Conservation (phyloP, 1,284 basidiomycete genomes). For the Ustilago nuda region DNA sequence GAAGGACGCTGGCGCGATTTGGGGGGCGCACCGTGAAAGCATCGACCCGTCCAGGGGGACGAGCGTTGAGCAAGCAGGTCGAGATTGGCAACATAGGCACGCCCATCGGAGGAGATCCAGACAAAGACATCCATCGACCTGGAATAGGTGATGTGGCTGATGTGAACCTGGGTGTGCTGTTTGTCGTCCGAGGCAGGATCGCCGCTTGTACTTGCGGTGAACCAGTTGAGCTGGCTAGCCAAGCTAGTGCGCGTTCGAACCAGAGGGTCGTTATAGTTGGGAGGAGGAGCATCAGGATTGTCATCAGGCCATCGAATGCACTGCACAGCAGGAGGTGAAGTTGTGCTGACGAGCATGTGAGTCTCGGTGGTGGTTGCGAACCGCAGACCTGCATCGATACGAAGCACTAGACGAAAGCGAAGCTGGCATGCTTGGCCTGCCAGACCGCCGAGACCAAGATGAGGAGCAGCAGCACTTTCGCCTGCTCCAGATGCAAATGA, state of each 20-base stretch:
- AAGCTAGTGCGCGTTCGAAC: slow-evolving; percentile 55
- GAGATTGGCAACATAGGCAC: slow-evolving; percentile 54
- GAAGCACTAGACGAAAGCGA: slow-evolving; percentile 57
- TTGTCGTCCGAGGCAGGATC: neutral
- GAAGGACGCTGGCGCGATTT: slow-evolving; percentile 28
- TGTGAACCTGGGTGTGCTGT: slow-evolving; percentile 19
- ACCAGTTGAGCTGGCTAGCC: slow-evolving; percentile 41
- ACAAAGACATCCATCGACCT: slow-evolving; percentile 63
- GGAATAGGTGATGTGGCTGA: slow-evolving; percentile 50
- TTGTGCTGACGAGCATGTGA: slow-evolving; percentile 62
- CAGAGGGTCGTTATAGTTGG: slow-evolving; percentile 29
- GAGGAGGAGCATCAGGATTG: slow-evolving; percentile 32
- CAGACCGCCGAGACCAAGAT: slow-evolving; percentile 42
- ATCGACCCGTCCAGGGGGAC: slow-evolving; percentile 48
- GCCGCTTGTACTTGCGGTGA: slow-evolving; percentile 12
- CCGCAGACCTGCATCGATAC: slow-evolving; percentile 63
- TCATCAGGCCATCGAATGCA: slow-evolving; percentile 64
- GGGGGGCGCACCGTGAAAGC: slow-evolving; percentile 46
- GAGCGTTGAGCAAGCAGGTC: slow-evolving; percentile 35
- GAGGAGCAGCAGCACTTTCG: slow-evolving; percentile 52
- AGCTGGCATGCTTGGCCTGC: slow-evolving; percentile 52
- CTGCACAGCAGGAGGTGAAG: slow-evolving; percentile 61
- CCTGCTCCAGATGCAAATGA: slow-evolving; percentile 60
- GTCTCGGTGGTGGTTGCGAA: slow-evolving; percentile 47
- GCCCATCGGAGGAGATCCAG: slow-evolving; percentile 62